Conservation (phyloP, 2,329 filamentous ascomycete genomes). For the Pseudomassariella vexata region DNA sequence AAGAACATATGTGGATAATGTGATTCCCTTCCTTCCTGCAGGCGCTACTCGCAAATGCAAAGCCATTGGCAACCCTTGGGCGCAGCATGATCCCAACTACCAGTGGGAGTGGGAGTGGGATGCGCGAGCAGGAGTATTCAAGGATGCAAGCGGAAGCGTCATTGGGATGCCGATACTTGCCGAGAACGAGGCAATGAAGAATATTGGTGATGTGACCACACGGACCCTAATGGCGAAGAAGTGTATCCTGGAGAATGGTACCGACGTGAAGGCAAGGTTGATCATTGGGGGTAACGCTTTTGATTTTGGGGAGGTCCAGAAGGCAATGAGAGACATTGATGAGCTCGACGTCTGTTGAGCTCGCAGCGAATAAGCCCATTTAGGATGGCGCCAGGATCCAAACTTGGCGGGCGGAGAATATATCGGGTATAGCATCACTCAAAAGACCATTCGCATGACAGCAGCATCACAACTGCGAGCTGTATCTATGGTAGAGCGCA, state of each 20-base stretch:
- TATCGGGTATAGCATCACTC: no score
- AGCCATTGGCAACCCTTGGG: slow-evolving; percentile 23
- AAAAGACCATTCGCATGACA: no score
- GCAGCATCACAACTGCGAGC: no score
- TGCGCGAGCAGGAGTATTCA: slow-evolving; percentile 11
- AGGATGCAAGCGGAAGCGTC: slow-evolving; percentile 12
- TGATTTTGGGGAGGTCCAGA: slow-evolving; percentile 23
- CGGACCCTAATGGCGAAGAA: slow-evolving; percentile 20
- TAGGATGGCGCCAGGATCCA: no score
- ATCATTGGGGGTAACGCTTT: slow-evolving; percentile 17
- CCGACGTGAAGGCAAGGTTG: slow-evolving; percentile 16
- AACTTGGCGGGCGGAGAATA: no score
- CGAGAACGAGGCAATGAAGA: slow-evolving; percentile 3
- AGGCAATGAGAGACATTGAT: no score
- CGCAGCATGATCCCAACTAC: slow-evolving; percentile 18
- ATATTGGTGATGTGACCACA: slow-evolving; percentile 11
- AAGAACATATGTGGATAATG: slow-evolving; percentile 20
- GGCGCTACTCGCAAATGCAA: slow-evolving; percentile 23
- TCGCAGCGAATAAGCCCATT: no score
- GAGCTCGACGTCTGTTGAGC: no score
- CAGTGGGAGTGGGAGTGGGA: slow-evolving; percentile 24
- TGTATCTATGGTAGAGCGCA: no score
- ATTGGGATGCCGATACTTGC: slow-evolving; percentile 16
- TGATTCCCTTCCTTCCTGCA: slow-evolving; percentile 20
- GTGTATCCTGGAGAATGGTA: slow-evolving; percentile 20